A percentile compares a stretch with the other conserved stretches of the same genome.
Conservation (phyloP, 2,329 filamentous ascomycete genomes). For the Colletotrichum echinochloae region DNA sequence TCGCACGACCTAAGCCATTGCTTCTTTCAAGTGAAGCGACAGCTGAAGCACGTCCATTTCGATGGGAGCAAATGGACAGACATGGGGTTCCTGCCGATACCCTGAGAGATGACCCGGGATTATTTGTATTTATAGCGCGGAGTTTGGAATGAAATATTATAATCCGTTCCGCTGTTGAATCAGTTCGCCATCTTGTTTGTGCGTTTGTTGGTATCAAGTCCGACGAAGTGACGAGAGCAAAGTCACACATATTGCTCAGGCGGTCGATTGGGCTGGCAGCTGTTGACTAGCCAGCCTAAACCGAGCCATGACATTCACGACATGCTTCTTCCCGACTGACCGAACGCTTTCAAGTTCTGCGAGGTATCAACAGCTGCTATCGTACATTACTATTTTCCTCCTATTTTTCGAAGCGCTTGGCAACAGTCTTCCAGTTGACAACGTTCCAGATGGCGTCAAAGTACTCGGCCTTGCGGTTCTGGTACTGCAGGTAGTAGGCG, state of each 20-base stretch:
- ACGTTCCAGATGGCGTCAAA: conserved; percentile 95
- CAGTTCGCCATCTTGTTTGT: not conserved
- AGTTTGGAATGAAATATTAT: not conserved
- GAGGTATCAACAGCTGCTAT: conserved; percentile 37
- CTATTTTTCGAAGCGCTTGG: conserved; percentile 75
- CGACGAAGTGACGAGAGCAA: not conserved
- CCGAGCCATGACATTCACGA: not conserved
- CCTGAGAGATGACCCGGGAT: not conserved
- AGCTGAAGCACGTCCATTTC: conserved; percentile 33
- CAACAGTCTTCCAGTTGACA: conserved; percentile 93
- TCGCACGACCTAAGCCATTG: conserved; percentile 35
- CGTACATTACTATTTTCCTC: conserved; percentile 6
- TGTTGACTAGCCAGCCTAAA: not conserved
- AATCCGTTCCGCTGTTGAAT: not conserved
- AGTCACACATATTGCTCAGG: not conserved
- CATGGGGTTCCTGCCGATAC: conserved; percentile 25
- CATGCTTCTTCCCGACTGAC: not conserved
- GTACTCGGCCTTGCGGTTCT: conserved; percentile 98
- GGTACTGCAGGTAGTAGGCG: conserved; percentile 94
- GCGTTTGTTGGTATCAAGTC: not conserved
- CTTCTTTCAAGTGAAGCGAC: conserved; percentile 33
- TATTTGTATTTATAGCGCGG: not conserved
- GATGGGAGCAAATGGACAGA: conserved; percentile 33
- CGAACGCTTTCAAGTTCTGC: conserved; percentile 19
- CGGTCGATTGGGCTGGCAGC: too few species aligned